Evolutionary conservation across 345 rosid genomes (phyloP), one percentile per base, ranked within the genome.

Genomic region (Eucalyptus marginata): DNA sequence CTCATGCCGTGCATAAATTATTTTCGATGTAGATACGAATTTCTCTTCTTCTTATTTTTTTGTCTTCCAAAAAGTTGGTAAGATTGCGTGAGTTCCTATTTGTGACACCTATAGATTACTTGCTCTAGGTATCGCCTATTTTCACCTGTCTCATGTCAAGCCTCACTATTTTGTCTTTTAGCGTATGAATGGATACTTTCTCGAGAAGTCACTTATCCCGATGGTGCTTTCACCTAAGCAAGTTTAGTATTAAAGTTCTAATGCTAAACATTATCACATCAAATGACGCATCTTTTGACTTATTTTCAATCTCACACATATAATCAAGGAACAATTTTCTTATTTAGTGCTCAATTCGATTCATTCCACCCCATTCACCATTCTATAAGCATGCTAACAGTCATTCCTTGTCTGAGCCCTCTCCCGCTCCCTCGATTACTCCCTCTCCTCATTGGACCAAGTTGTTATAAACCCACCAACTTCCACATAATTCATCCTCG

Each of bases 161-260:
- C 14, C n/a, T 27, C 66, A 27, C 15, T 2, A 3, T 59, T 25
- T 59, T 59, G 4, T 3, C 14, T 27, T 27, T 25, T 59, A 2
- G 13, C 4, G 0, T 27, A 59, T 59, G 7, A 12, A 11, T 12
- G 27, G 4, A 6, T 2, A 59, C 15, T 27, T 25, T 59, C 4
- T 12, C 2, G 4, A 13, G 31, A 27, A 2, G 3, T 62, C 1
- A 62, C 3, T 29, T 0, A 27, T 59, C 3, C 3, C 0, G 1
- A 4, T 2, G 2, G 0, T 12, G 7, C 3, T 4, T 3, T 62
- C 17, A 29, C 4, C 33, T 13, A 7, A n/a, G 10, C 2, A 66
- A 0, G 1, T 3, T 66, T n/a, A 7, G 2, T 0, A 64, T 64
- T 22, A 24, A 29, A 10, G 3, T 24, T 56, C 3, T 1, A 56